Evolutionary conservation across 2,329 filamentous ascomycete species (phyloP), one percentile per base, ranked within the genome.

Genomic region (Fusarium circinatum): DNA sequence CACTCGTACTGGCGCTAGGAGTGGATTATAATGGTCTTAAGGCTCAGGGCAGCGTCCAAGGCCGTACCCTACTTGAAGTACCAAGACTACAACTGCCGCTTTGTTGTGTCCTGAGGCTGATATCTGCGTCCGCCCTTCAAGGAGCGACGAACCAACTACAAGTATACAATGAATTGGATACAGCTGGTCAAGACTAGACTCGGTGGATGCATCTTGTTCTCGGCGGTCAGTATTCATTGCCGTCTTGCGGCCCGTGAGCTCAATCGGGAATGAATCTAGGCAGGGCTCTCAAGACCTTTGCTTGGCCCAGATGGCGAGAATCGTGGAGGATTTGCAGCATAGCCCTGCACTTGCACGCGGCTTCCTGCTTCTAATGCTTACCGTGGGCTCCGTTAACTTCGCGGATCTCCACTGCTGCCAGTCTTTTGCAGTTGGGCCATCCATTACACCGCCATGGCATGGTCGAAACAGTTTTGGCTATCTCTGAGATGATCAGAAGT

Each of bases 271-370:
- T 70, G 66, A 73, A 55, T 64, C 54, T 65, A 69, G 34, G 63
- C 54, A 75, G 55, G 42, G 59, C 52, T 59, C 49, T 62, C 52
- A 55, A 64, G 60, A 64, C 32, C 68, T 78, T 71, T 80, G 74
- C 75, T 80, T 80, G 79, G 79, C 66, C 70, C 70, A 58, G 57
- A 70, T 79, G 70, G 75, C 78, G 79, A 80, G 63, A 62, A 66
- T 56, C 49, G 55, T 70, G 69, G 58, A 65, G 54, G 62, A 70
- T 62, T 73, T 68, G 63, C 65, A 69, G 73, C 63, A 76, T 75
- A 59, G 64, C 59, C 65, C 73, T 79, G 78, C 72, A 76, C 70
- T 74, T 74, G 47, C 47, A 63, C 54, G 73, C 79, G 79, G 79
- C 75, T 81, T 71, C 78, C 78, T 79, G 76, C 79, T 72, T 79